Conservation (phyloP, 192 early-diverging fungal genomes). For the Pilobolus umbonatus region DNA sequence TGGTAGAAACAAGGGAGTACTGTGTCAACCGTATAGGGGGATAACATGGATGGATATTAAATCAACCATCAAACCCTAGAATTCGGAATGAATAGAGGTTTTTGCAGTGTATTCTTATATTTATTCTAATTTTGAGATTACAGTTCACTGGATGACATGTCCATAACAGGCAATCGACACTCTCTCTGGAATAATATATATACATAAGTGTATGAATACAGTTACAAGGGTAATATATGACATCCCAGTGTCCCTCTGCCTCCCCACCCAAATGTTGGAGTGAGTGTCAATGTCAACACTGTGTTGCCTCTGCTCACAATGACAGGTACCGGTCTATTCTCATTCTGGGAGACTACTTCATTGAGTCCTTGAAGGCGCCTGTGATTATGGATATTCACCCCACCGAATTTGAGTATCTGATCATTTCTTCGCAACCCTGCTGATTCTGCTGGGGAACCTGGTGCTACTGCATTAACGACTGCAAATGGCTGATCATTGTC, state of each 20-base stretch:
- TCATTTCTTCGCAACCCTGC: conserved; percentile 45
- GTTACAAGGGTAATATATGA: conserved; percentile 24
- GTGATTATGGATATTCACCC: conserved; percentile 30
- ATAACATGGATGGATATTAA: too few relatives aligned
- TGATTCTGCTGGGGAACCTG: conserved; percentile 47
- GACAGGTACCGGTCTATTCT: conserved; percentile 37
- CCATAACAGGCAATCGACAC: too few relatives aligned
- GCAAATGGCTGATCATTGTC: conserved; percentile 38
- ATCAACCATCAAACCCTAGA: too few relatives aligned
- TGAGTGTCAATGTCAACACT: conserved; percentile 26
- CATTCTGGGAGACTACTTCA: conserved; percentile 29
- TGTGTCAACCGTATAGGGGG: too few relatives aligned
- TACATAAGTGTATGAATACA: not conserved
- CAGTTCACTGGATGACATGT: too few relatives aligned
- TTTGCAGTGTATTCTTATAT: too few relatives aligned
- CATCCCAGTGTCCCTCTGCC: conserved; percentile 47
- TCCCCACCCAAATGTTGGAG: conserved; percentile 47
- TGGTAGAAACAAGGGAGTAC: too few relatives aligned
- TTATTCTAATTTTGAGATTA: too few relatives aligned
- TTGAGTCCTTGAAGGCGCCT: conserved; percentile 36
- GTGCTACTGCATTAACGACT: conserved; percentile 50
- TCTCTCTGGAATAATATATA: too few relatives aligned
- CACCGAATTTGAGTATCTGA: conserved; percentile 42
- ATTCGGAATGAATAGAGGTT: too few relatives aligned
- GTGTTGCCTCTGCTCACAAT: conserved; percentile 32